Evolutionary conservation across 2,329 filamentous ascomycete species (phyloP).

Genomic region (Claviceps maximensis): DNA sequence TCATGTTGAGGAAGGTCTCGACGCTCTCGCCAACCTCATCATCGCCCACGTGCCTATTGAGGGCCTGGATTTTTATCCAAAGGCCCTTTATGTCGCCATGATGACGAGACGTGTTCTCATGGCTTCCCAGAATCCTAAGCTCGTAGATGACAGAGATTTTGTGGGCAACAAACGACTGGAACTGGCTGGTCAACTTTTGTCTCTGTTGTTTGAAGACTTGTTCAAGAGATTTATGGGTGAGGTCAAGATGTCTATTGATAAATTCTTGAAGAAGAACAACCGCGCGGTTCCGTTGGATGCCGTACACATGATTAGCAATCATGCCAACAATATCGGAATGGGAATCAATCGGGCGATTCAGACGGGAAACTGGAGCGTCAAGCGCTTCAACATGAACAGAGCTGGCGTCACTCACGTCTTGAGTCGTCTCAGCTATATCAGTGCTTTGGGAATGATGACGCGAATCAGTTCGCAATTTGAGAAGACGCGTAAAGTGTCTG

Average conservation of each 20-base stretch:
- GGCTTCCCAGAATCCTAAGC: constrained; percentile 75
- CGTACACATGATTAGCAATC: constrained; percentile 67
- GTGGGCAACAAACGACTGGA: constrained; percentile 96
- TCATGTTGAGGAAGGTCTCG: constrained; percentile 80
- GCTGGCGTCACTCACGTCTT: constrained; percentile 94
- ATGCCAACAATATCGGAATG: constrained; percentile 75
- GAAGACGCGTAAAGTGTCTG: constrained; percentile 93
- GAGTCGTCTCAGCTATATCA: constrained; percentile 90
- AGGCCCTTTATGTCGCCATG: constrained; percentile 88
- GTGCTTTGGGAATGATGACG: constrained; percentile 98
- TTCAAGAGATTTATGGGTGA: constrained; percentile 91
- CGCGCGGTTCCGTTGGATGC: constrained; percentile 82
- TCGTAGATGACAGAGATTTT: constrained; percentile 94
- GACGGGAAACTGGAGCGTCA: constrained; percentile 94
- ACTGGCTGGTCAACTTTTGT: constrained; percentile 84
- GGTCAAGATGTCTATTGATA: constrained; percentile 88
- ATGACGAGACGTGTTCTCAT: constrained; percentile 96
- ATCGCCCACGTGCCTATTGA: constrained; percentile 90
- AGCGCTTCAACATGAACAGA: constrained; percentile 97
- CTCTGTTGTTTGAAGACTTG: constrained; percentile 88
- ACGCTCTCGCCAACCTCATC: constrained; percentile 83
- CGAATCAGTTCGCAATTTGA: constrained; percentile 97
- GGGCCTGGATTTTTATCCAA: constrained; percentile 89
- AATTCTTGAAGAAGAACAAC: constrained; percentile 87
- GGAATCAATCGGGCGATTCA: constrained; percentile 95